Conservation (phyloP, 139 green algal genomes). For the Chlamydomonas urium region DNA sequence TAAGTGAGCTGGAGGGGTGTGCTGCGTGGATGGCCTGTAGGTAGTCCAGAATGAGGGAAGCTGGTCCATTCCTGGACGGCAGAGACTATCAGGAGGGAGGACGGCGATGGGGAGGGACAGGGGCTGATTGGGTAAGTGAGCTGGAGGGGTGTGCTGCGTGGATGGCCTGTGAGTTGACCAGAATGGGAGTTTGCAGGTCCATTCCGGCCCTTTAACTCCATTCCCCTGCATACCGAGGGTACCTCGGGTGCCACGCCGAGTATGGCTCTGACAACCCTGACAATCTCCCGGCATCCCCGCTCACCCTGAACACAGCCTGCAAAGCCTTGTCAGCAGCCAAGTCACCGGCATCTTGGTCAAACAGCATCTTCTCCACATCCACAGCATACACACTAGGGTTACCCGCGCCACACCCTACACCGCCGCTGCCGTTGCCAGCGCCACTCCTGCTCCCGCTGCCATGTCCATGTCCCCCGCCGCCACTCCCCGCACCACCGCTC, state of each 20-base stretch:
- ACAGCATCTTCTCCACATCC: neutral
- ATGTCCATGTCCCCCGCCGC: neutral
- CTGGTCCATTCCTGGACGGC: neutral
- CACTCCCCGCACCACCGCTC: neutral
- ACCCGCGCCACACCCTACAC: neutral
- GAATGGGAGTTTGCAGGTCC: neutral
- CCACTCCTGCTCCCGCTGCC: neutral
- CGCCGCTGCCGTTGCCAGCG: neutral
- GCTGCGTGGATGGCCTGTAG: neutral
- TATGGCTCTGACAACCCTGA: neutral
- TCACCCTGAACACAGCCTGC: neutral
- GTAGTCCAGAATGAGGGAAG: neutral
- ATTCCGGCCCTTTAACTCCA: no score
- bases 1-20: neutral
- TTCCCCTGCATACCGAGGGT: no score
- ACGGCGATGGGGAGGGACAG: neutral
- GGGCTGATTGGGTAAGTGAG: neutral
- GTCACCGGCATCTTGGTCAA: neutral
- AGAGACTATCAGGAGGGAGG: no score
- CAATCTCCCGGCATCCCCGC: neutral
- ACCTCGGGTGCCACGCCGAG: no score
- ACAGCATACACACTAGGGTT: neutral
- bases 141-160: neutral
- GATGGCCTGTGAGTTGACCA: neutral
- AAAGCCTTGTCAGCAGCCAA: neutral